Percentiles rank a stretch among this genome's conserved stretches.
phyloP scores from a whole-genome alignment of 140 eudicot species.

The Cichorium intybus region DNA sequence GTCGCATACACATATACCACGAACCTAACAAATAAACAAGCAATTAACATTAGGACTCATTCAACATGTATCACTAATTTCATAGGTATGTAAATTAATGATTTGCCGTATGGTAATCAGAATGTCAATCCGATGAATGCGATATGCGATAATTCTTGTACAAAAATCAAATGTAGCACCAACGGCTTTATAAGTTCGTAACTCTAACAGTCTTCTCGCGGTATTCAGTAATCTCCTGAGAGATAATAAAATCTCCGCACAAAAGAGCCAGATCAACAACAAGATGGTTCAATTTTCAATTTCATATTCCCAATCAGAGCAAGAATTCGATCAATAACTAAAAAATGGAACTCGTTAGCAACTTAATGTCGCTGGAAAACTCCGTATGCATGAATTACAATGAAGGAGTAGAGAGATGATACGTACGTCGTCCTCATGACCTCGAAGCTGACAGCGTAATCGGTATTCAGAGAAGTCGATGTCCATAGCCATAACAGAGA shows the following conservation, averaged over 20 bases:
- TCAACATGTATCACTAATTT: constrained; percentile 1
- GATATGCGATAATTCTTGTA: background rate
- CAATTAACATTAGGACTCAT: constrained; percentile 11
- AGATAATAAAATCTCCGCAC: background rate
- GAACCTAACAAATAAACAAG: constrained; percentile 53
- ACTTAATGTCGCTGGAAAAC: constrained; percentile 2
- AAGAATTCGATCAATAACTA: constrained; percentile 16
- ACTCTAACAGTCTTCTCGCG: background rate
- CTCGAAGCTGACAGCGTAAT: constrained; percentile 73
- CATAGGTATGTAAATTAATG: background rate
- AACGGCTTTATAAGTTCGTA: constrained; percentile 1
- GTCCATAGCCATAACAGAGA: constrained; percentile 56
- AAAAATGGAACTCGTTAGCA: constrained; percentile 7
- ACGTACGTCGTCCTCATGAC: constrained; percentile 91
- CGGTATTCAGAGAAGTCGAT: constrained; percentile 61
- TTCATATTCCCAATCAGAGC: constrained; percentile 10
- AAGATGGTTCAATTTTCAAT: background rate
- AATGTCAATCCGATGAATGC: constrained; percentile 1
- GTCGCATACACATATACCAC: constrained; percentile 87
- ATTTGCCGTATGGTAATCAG: background rate
- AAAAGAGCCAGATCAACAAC: constrained; percentile 3
- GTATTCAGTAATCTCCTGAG: constrained; percentile 4
- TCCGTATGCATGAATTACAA: constrained; percentile 2
- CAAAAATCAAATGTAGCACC: constrained; percentile 25
- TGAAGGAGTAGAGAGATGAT: constrained; percentile 3